Conservation (phyloP, 192 early-diverging fungal genomes). For the Backusella morwellensis region DNA sequence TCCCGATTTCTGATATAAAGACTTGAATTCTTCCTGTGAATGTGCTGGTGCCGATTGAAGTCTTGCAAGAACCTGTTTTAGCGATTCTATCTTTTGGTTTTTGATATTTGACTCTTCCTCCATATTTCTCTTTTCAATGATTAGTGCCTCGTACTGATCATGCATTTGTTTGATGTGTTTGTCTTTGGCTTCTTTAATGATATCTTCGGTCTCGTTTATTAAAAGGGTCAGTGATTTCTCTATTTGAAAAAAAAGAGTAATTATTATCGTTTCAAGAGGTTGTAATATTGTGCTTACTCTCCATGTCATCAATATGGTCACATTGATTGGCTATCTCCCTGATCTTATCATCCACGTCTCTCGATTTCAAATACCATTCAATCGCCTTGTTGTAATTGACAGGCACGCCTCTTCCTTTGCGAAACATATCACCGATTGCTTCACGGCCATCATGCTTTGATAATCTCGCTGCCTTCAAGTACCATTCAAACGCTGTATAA, state of each 20-base stretch:
- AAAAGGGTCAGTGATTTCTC: neutral
- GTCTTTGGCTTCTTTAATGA: neutral
- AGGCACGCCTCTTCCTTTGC: neutral
- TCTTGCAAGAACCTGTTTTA: neutral
- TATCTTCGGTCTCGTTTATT: neutral
- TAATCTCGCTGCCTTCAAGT: neutral
- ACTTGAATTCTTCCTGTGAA: neutral
- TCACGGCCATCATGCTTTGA: neutral
- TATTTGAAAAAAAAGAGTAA: neutral
- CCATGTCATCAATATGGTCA: neutral
- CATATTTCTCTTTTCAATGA: neutral
- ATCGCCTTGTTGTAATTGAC: neutral
- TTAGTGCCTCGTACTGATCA: neutral
- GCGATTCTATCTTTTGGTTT: neutral
- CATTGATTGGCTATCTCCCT: neutral
- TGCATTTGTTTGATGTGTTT: neutral
- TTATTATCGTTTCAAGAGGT: neutral
- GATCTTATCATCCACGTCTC: neutral
- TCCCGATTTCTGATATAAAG: neutral
- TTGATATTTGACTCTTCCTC: neutral
- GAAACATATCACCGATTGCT: neutral
- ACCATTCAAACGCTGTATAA: neutral
- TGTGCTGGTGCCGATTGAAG: neutral
- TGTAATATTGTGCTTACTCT: neutral
- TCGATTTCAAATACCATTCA: neutral